These are phyloP conservation scores for Singerocomus inundabilis DNA, from an alignment of 1,284 basidiomycete genomes.

Conservation along the genomic window DNA sequence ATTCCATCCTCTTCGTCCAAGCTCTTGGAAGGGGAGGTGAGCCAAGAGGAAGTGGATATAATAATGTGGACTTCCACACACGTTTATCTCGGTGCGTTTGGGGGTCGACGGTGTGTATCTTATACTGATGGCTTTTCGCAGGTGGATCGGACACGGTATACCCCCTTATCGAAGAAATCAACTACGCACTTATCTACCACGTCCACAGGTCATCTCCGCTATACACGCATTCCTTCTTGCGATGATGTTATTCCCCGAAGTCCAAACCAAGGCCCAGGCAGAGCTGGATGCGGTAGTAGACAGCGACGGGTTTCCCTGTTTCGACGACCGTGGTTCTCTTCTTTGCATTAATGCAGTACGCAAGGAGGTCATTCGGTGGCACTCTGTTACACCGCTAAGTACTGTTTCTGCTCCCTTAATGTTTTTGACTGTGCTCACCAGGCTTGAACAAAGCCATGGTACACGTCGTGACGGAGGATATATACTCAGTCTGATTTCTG, in stretches of 20 bases:
- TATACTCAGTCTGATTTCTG: conserved; percentile 34
- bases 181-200: neutral
- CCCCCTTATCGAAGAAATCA: neutral
- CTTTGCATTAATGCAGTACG: conserved; percentile 27
- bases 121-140: conserved; percentile 5
- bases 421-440: conserved; percentile 19
- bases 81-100: conserved; percentile 14
- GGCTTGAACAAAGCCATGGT: conserved; percentile 27
- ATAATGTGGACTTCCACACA: conserved; percentile 23
- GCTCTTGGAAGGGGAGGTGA: conserved; percentile 10
- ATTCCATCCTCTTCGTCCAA: conserved; percentile 38
- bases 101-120: neutral
- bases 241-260: conserved; percentile 26
- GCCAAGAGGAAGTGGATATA: conserved; percentile 23
- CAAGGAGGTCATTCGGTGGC: conserved; percentile 29
- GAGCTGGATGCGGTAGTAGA: conserved; percentile 29
- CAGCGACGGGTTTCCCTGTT: conserved; percentile 16
- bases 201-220: conserved; percentile 36
- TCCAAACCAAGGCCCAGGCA: conserved; percentile 23
- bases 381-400: conserved; percentile 18
- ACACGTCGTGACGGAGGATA: conserved; percentile 39
- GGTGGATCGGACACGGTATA: conserved; percentile 28
- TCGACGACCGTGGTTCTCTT: conserved; percentile 19
- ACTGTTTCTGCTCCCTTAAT: neutral
- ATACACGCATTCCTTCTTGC: conserved; percentile 33